Base-by-base conservation (phyloP, 108 stramenopile genomes). In the Bacterosira constricta region DNA sequence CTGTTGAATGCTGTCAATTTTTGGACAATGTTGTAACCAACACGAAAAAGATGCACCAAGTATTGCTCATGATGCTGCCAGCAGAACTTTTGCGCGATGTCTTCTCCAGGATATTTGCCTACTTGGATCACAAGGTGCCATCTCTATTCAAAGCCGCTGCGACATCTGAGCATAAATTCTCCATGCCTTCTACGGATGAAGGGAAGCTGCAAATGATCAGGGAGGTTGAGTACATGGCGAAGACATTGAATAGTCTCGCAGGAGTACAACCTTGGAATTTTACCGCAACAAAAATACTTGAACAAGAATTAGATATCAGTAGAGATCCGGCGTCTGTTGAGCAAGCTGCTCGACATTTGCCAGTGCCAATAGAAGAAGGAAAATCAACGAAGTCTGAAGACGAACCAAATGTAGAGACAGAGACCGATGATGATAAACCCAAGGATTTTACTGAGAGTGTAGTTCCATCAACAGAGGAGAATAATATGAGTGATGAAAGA, bases 11-110 rank as follows among this genome's bases (percentile, higher is more conserved):
- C 53, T 92, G 89, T 53, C 83, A 80, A 11, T 98, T 97, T 72
- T 71, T 97, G 32, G 96, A 95, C 12, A 97, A 96, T 31, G 89
- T 97, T 20, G 64, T 84, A 6, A 87, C 80, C 26, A 97, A 94
- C 53, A 88, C 96, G 0, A 83, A 73, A 38, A 94, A 97, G 56
- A 88, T 98, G 94, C 97, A 98, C 62, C 94, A 94, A 64, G 97
- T 98, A n/a, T 69, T 98, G 35, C 73, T 69, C 55, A 62, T 80
- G 50, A 79, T 96, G 71, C 83, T 98, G 8, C 97, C 98, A 7
- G 83, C 85, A 2, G 96, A 96, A 46, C 90, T 97, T 64, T 81
- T 98, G 25, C 87, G 88, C 63, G 98, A 97, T 70, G 95, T 97
- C 11, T 97, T 97, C 66, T 89, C 85, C 8, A 80, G 96, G 36